Base-by-base conservation (phyloP, 1,139 yeast species). In the Geotrichum citri-aurantii region DNA sequence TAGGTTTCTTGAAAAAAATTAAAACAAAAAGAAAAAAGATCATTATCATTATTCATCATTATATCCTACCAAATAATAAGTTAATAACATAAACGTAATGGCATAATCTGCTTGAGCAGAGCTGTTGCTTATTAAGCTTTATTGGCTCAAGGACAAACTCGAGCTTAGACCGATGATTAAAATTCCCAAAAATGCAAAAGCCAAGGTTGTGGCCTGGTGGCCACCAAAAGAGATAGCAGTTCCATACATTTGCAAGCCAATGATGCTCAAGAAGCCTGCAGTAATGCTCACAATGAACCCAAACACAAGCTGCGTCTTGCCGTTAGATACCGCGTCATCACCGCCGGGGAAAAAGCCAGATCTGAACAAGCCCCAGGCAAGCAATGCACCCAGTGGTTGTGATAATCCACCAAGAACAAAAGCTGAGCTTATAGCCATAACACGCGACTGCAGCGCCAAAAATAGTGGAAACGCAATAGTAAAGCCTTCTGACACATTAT, bases 401-500 rank as follows among this genome's bases (percentile, higher is more conserved):
- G 97, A 84, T 1, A 84, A 75, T 0, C 93, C 93, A 2, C 97
- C 97, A 23, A 93, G 75, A 0, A 85, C 64, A 0, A 88, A 82
- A 46, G 91, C 81, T 11, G 87, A 80, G 0, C 79, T 63, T 24
- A 90, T 75, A 0, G 97, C 96, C 64, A 81, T 80, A 49, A 79
- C 65, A 64, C 95, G 82, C 1, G 81, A 80, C 56, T 79, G 76
- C 50, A 85, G 70, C 21, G 95, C 90, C 59, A 91, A 81, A 69
- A 85, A 93, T 49, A 93, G 76, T 0, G 99, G 99, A 59, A 92
- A 77, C 21, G 96, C 90, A 88, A 93, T 91, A 26, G 95, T 84
- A 70, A 93, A 91, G 0, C 99, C 99, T 72, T 93, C 99, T n/a
- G 92, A 86, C 65, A 90, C 84, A 72, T 93, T 93, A 74, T 93